Base-by-base conservation (phyloP, 805 yeast species). In the Hanseniaspora taiwanica region DNA sequence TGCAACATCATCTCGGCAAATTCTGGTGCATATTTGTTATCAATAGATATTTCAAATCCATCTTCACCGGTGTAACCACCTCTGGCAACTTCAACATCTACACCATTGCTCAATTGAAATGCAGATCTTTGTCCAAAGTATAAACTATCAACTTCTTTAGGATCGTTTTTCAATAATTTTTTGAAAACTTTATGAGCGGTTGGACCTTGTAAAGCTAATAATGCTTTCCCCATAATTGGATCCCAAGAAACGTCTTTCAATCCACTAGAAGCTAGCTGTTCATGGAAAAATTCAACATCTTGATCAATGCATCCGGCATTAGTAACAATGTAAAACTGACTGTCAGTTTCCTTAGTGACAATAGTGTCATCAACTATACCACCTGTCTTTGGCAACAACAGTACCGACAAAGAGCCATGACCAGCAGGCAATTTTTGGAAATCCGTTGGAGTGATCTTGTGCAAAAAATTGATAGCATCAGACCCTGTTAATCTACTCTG, bases 21-120 rank as follows among this genome's bases (percentile, higher is more conserved):
- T 1, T 70, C 74, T 23, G 64, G 56, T 1, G 89, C 78, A 18
- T 68, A 56, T 39, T 67, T 63, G 42, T 72, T 65, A 21, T 84
- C 80, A 44, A 87, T 78, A 7, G 93, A 78, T 43, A 89, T 72
- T 60, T 91, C 98, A 59, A 91, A 89, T 1, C 98, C 98, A 58
- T 91, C 98, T 62, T 91, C 98, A 16, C 98, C 98, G 6, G 98
- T 91, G 66, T 91, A 91, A 2, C 98, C 98, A 19, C 94, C 83
- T 60, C 98, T 78, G 3, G 95, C 82, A n/a, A 86, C 70, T 55
- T 86, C 94, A 39, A 81, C 67, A 38, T 67, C 64, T 21, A 63
- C 58, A 21, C 58, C 54, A 38, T 63, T 60, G 27, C 55, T 46
- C 20, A 61, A 45, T 58, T 55, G 40, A 62, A 65, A 52, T 58